Evolutionary conservation across 1,284 basidiomycete species (phyloP), one percentile per base, ranked within the genome.

Genomic region (Polyporus tsugae): DNA sequence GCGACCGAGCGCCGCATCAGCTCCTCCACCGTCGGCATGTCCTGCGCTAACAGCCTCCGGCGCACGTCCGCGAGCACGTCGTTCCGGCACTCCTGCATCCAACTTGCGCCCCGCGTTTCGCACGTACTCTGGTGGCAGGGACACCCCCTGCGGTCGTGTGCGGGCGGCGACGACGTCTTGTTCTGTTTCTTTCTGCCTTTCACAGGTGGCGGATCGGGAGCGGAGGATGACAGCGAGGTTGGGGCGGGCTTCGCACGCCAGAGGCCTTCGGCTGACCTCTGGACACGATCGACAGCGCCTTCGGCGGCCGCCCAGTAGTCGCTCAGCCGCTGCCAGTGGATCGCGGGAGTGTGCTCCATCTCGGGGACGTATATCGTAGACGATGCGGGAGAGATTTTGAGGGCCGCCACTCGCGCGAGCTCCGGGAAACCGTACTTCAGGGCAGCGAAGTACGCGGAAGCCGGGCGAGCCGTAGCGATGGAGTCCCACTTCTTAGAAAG

Each of bases 361-460:
- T 61, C 60, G 29, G 41, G 60, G 22, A 61, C 15, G 42, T 61
- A 61, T 7, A 46, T n/a, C n/a, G 36, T 2, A n/a, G 2, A 22
- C 4, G 59, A 42, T 4, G 17, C 15, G 7, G 41, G 44, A 7
- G 68, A 46, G 15, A 60, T n/a, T 10, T 65, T 60, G 10, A 44
- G 60, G 7, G 70, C 72, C 25, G 75, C 72, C 33, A 33, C 22
- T 10, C 38, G 38, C 7, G 66, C 72, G 22, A 70, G 61, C 9
- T 71, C 63, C n/a, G 68, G 66, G 17, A 62, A 63, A 0, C 62
- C 62, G 11, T 66, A 41, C 2, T 38, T 60, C 29, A 61, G 57
- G 13, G 72, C 70, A 4, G 72, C 44, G 13, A 71, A 67, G 63
- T 69, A 75, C 4, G 60, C 66, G 4, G 65, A 62, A n/a, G 71